Conservation (phyloP, 2,329 filamentous ascomycete species). For the Claviceps humidiphila region DNA sequence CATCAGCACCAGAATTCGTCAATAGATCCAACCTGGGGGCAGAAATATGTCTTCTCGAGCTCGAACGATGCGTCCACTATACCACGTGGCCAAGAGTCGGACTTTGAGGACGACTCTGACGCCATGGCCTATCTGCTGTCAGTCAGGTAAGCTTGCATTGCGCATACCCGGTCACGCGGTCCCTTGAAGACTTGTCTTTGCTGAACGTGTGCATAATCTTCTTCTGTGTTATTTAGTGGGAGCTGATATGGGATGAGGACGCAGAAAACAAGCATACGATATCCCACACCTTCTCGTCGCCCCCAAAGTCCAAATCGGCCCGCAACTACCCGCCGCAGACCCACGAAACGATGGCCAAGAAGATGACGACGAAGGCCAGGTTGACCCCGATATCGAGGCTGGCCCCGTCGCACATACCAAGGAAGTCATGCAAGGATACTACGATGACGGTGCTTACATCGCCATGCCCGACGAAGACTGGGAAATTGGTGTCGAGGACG, state of each 20-base stretch:
- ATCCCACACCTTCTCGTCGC: conserved; percentile 63
- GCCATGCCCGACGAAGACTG: conserved; percentile 36
- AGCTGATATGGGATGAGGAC: conserved; percentile 38
- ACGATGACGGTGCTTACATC: conserved; percentile 68
- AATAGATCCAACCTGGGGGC: conserved; percentile 54
- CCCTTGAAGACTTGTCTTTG: background rate
- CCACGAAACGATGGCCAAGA: conserved; percentile 16
- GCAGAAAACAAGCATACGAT: conserved; percentile 59
- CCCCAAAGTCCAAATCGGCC: conserved; percentile 39
- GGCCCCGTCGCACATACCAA: conserved; percentile 29
- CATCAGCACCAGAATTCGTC: conserved; percentile 30
- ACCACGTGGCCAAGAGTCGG: conserved; percentile 41
- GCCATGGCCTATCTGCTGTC: conserved; percentile 57
- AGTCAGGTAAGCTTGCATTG: conserved; percentile 45
- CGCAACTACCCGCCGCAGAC: conserved; percentile 29
- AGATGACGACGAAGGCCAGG: conserved; percentile 18
- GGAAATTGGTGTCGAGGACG: conserved; percentile 14
- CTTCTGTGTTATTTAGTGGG: background rate
- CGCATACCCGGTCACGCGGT: background rate
- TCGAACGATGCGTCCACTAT: conserved; percentile 35
- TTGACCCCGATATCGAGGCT: conserved; percentile 18
- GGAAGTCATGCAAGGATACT: conserved; percentile 50
- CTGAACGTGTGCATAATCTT: background rate
- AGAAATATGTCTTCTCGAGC: conserved; percentile 59
- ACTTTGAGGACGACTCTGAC: conserved; percentile 55